These are phyloP conservation scores for Phoenix roebelenii DNA, from an alignment of 176 grass and related monocot genomes.

Conservation along the genomic window DNA sequence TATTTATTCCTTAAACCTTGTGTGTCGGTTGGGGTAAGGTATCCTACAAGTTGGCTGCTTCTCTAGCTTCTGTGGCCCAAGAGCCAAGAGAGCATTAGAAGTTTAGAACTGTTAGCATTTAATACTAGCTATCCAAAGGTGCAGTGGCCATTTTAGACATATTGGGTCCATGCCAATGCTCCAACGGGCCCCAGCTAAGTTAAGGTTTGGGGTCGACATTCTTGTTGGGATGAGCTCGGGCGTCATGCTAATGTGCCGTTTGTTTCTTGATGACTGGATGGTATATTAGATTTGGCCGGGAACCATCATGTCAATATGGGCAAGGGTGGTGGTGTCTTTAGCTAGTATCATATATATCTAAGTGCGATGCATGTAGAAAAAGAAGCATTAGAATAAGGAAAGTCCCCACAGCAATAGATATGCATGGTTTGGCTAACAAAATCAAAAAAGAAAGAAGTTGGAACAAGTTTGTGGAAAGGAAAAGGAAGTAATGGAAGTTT, in stretches of 20 bases:
- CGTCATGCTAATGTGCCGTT: neutral
- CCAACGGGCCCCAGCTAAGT: neutral
- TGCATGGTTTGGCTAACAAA: no score
- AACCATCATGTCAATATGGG: no score
- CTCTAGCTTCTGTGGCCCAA: neutral
- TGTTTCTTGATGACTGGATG: neutral
- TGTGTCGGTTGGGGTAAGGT: slow-evolving; percentile 1
- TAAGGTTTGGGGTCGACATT: slow-evolving; percentile 3
- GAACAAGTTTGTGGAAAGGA: no score
- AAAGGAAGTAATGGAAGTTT: no score
- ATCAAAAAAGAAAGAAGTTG: no score
- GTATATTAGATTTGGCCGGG: no score
- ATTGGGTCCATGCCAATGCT: slow-evolving; percentile 10
- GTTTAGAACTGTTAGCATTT: slow-evolving; percentile 12
- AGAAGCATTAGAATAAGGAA: no score
- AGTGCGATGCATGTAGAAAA: no score
- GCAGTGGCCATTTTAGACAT: neutral
- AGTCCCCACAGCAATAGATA: no score
- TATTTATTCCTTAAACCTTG: slow-evolving; percentile 25
- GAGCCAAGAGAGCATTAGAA: slow-evolving; percentile 6
- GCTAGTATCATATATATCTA: no score
- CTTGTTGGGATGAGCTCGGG: neutral
- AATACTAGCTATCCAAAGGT: slow-evolving; percentile 3
- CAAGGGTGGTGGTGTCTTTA: no score
- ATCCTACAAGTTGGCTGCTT: neutral